Conservation (phyloP, 2,329 filamentous ascomycete genomes). For the Thelonectria discophora region DNA sequence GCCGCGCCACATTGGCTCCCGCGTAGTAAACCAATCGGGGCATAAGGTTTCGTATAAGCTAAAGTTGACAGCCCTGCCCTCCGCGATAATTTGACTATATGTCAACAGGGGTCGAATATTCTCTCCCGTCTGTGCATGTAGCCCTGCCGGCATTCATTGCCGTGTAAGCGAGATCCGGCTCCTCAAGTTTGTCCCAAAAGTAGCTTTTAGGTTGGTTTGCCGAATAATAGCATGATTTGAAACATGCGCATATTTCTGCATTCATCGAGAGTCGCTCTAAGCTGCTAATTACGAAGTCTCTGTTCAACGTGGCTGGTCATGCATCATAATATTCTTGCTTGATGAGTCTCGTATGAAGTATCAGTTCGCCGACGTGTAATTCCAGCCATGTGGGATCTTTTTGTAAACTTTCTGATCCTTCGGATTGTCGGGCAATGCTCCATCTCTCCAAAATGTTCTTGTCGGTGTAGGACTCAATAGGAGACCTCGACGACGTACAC, state of each 20-base stretch:
- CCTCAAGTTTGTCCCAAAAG: neutral
- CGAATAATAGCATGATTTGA: neutral
- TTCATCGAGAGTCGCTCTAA: too few relatives aligned
- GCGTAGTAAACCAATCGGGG: neutral
- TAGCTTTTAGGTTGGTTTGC: neutral
- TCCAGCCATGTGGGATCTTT: too few relatives aligned
- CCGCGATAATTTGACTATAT: neutral
- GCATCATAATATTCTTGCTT: too few relatives aligned
- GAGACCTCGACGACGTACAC: too few relatives aligned
- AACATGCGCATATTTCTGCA: neutral
- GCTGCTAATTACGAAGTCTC: too few relatives aligned
- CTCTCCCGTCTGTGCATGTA: neutral
- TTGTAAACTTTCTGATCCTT: too few relatives aligned
- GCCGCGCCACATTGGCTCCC: neutral
- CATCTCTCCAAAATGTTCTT: too few relatives aligned
- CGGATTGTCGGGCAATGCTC: too few relatives aligned
- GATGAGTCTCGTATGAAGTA: too few relatives aligned
- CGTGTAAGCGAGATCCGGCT: neutral
- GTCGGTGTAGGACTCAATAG: too few relatives aligned
- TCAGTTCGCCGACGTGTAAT: too few relatives aligned
- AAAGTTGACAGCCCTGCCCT: neutral
- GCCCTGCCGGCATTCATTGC: neutral
- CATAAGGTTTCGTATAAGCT: conserved; percentile 1
- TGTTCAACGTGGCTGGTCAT: too few relatives aligned
- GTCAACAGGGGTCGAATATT: neutral